Base-by-base conservation (phyloP, 148 eudicot species). In the Heliamphora exappendiculata region DNA sequence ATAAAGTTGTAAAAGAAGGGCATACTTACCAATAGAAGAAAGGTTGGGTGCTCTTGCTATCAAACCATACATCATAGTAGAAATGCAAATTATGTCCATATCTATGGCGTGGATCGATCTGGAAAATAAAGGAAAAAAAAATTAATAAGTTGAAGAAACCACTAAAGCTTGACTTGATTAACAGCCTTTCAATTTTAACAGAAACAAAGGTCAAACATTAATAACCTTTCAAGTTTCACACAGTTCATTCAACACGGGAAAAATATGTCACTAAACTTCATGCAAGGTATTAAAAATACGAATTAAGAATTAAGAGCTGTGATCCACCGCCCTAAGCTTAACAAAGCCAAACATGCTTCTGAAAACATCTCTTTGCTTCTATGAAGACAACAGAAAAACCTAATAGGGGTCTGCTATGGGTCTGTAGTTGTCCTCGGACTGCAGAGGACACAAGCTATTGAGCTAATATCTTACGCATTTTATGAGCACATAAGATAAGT, bases 41-140 rank as follows among this genome's bases (percentile, higher is more conserved):
- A 42, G 83, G 83, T 57, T 81, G 83, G 55, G 72, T 37, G 51
- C 83, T 81, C 70, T 72, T 72, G 78, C 75, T 77, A 34, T 73
- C 45, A 8, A 60, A 66, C 84, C 84, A 81, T 55, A 65, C 42
- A 73, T 77, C 84, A 31, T 81, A 81, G 77, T 81, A 81, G 80
- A 81, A 77, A 58, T 81, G 84, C 73, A 77, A 73, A 33, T 81
- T 81, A 73, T 81, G 83, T 53, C 83, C 83, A 39, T 81, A 81
- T 47, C 80, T 55, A 53, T 81, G 84, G 29, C 84, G 84, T 54
- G 84, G 84, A 73, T 81, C 84, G 49, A 81, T 81, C 84, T 81
- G 41, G 47, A 47, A 29, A 39, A 34, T 5, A 28, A 57, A 54
- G 16, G 12, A 76, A 71, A 11, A n/a, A 20, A n/a, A 4, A 53